These are phyloP conservation scores for Erucastrum elatum DNA, from an alignment of 345 rosid genomes.

Conservation along the genomic window DNA sequence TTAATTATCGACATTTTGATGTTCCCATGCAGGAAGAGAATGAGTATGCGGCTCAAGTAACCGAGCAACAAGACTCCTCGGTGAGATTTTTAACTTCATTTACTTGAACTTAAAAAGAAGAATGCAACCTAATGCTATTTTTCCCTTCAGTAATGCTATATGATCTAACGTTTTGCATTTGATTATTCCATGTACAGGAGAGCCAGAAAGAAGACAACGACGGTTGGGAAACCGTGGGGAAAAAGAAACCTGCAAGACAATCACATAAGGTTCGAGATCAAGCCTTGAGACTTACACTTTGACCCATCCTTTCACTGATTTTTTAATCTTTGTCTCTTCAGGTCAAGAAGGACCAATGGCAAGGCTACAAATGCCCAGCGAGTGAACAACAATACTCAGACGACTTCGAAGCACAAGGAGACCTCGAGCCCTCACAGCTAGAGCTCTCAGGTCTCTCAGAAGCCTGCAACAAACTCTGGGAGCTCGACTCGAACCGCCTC, in stretches of 20 bases:
- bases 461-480: conserved; percentile 91
- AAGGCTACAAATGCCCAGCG: conserved; percentile 63
- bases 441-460: conserved; percentile 77
- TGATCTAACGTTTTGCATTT: conserved; percentile 18
- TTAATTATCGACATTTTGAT: background rate
- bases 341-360: conserved; percentile 78
- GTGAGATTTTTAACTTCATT: conserved; percentile 20
- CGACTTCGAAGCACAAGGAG: conserved; percentile 46
- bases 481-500: conserved; percentile 76
- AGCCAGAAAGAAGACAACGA: conserved; percentile 46
- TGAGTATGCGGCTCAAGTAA: background rate
- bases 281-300: background rate
- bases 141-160: background rate
- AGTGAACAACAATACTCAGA: conserved; percentile 71
- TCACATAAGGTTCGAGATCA: conserved; percentile 52
- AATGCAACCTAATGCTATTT: background rate
- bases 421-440: conserved; percentile 57
- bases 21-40: conserved; percentile 25
- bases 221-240: conserved; percentile 85
- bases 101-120: background rate
- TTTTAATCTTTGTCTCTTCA: conserved; percentile 38
- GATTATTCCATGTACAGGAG: conserved; percentile 39
- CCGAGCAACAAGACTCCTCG: conserved; percentile 27
- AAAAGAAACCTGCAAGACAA: conserved; percentile 59
- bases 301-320: conserved; percentile 2